A percentile compares a stretch with the other conserved stretches of the same genome.
Evolutionary conservation across 2,329 filamentous ascomycete genomes (phyloP).

Genomic region (Periglandula ipomoeae): DNA sequence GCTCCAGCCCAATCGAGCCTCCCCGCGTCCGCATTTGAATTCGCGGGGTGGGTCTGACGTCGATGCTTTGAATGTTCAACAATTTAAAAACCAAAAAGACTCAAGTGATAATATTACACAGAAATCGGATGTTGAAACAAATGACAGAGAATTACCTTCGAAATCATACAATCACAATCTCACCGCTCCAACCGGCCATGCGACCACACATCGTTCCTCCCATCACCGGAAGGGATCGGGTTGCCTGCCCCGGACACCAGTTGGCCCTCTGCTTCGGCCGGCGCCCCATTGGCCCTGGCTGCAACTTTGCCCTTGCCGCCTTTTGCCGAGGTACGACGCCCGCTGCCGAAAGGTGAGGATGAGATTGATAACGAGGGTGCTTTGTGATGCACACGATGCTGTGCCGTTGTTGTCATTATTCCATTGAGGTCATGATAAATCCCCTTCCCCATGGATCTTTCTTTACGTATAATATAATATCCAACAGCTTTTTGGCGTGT

Average conservation of each 20-base stretch:
- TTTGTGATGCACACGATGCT: no score
- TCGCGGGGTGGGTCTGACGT: constrained; percentile 2
- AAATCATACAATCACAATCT: no score
- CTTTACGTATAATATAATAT: no score
- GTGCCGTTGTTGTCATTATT: no score
- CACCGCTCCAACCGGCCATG: no score
- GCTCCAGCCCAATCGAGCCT: not conserved
- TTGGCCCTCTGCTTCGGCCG: not conserved
- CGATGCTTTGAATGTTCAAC: not conserved
- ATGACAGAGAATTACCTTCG: not conserved
- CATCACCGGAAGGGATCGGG: constrained; percentile 4
- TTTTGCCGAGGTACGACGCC: constrained; percentile 2
- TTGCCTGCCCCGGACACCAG: not conserved
- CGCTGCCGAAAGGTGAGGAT: not conserved
- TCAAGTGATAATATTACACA: not conserved
- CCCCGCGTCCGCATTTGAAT: constrained; percentile 3
- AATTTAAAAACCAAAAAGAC: no score
- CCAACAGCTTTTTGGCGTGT: no score
- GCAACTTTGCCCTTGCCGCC: not conserved
- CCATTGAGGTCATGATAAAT: no score
- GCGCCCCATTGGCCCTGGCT: no score
- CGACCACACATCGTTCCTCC: no score
- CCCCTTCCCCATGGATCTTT: no score
- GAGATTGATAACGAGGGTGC: not conserved
- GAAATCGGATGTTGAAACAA: not conserved